These are phyloP conservation scores for Colletotrichum abscissum DNA, from an alignment of 2,329 filamentous ascomycete species.

Conservation along the genomic window DNA sequence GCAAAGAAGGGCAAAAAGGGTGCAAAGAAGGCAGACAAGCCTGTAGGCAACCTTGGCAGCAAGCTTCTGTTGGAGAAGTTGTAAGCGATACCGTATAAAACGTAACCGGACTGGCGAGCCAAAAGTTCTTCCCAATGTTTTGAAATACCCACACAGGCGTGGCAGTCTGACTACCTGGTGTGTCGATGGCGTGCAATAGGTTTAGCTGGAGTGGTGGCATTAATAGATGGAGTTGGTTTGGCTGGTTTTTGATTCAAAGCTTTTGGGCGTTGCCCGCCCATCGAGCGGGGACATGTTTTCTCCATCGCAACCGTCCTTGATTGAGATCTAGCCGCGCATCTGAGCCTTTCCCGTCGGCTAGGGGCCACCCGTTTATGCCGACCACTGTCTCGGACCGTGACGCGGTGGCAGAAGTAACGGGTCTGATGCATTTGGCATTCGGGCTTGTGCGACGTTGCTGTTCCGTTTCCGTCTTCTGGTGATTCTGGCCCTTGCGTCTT, in stretches of 20 bases:
- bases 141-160: slow-evolving; percentile 28
- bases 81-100: slow-evolving; percentile 37
- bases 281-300: background rate
- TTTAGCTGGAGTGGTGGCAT: slow-evolving; percentile 16
- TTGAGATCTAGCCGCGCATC: background rate
- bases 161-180: slow-evolving; percentile 9
- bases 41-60: slow-evolving; percentile 71
- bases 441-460: background rate
- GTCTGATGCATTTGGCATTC: slow-evolving; percentile 14
- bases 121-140: slow-evolving; percentile 29
- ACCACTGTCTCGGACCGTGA: slow-evolving; percentile 16
- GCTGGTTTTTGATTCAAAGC: background rate
- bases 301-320: slow-evolving; percentile 8
- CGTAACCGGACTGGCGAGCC: slow-evolving; percentile 20
- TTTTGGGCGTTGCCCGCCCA: background rate
- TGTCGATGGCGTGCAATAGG: slow-evolving; percentile 26
- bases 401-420: slow-evolving; percentile 10
- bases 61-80: slow-evolving; percentile 71
- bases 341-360: background rate
- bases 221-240: slow-evolving; percentile 25
- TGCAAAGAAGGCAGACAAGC: slow-evolving; percentile 52
- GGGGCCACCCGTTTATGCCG: background rate
- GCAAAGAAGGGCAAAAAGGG: slow-evolving; percentile 57
- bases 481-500: background rate
- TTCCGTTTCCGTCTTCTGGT: slow-evolving; percentile 22